phyloP scores from a whole-genome alignment of 2,329 filamentous ascomycete species.

The Stachybotrys chlorohalonatus region DNA sequence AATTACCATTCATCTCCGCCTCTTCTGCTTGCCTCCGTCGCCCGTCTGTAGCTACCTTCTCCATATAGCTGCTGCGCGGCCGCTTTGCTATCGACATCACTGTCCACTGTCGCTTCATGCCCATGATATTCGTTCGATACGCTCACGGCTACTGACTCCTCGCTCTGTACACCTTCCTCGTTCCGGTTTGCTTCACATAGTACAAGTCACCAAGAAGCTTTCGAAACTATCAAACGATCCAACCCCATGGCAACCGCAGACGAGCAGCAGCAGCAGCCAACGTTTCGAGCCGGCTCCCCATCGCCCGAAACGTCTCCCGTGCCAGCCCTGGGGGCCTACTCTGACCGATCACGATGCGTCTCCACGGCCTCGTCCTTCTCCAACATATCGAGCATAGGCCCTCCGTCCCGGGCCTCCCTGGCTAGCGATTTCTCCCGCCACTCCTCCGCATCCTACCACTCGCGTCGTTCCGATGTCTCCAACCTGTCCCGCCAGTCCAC shows the following conservation, averaged over 20 bases:
- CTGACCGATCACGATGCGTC: conserved; percentile 52
- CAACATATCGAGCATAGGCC: conserved; percentile 42
- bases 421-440: conserved; percentile 52
- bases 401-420: conserved; percentile 42
- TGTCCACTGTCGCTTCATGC: not conserved
- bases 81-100: not conserved
- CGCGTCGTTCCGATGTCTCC: conserved; percentile 33
- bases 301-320: conserved; percentile 54
- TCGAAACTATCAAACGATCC: too few relatives aligned
- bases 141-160: not conserved
- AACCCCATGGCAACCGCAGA: conserved; percentile 22
- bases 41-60: not conserved
- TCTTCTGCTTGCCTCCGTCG: not conserved
- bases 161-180: not conserved
- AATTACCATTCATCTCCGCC: not conserved
- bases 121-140: not conserved
- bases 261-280: conserved; percentile 16
- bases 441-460: conserved; percentile 50
- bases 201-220: not conserved
- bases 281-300: conserved; percentile 48
- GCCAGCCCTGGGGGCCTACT: conserved; percentile 50
- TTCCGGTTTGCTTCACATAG: not conserved
- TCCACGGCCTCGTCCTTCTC: conserved; percentile 55
- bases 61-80: not conserved
- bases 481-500: conserved; percentile 35